phyloP scores from a whole-genome alignment of 139 green algal species.

The Trebouxia sp. region DNA sequence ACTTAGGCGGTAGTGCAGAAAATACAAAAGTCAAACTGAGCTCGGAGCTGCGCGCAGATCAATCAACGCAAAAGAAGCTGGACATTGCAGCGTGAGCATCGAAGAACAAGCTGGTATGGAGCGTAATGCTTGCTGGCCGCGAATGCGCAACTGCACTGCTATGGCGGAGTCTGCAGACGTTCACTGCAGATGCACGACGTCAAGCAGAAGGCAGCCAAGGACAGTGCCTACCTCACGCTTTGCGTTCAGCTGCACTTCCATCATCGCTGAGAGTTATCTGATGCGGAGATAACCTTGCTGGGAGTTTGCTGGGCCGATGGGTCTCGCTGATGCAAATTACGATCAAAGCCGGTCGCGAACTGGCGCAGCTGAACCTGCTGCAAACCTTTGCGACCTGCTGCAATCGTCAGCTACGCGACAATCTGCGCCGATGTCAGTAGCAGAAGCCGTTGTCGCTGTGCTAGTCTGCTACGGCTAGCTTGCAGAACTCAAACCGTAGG shows the following conservation, averaged over 20 bases:
- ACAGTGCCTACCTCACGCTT: not conserved
- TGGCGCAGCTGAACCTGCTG: not conserved
- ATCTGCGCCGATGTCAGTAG: not conserved
- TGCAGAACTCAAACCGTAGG: not conserved
- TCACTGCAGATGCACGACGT: not conserved
- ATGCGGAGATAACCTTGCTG: no score
- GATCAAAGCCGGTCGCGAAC: not conserved
- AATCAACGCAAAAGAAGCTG: not conserved
- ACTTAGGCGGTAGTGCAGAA: not conserved
- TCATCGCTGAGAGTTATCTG: no score
- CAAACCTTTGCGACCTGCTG: not conserved
- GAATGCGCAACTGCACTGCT: not conserved
- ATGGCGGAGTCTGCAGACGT: not conserved
- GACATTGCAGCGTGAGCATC: not conserved
- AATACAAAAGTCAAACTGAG: slow-evolving; percentile 19
- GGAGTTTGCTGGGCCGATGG: not conserved
- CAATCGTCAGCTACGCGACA: no score
- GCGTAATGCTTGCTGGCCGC: not conserved
- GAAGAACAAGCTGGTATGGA: not conserved
- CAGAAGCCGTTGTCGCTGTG: slow-evolving; percentile 1
- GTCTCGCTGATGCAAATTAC: not conserved
- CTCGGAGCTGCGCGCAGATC: not conserved
- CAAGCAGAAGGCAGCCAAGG: not conserved
- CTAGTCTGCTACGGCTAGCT: slow-evolving; percentile 1
- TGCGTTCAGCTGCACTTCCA: not conserved